Evolutionary conservation across 192 early-diverging fungal genomes (phyloP).

Genomic region (Coemansia sp.): DNA sequence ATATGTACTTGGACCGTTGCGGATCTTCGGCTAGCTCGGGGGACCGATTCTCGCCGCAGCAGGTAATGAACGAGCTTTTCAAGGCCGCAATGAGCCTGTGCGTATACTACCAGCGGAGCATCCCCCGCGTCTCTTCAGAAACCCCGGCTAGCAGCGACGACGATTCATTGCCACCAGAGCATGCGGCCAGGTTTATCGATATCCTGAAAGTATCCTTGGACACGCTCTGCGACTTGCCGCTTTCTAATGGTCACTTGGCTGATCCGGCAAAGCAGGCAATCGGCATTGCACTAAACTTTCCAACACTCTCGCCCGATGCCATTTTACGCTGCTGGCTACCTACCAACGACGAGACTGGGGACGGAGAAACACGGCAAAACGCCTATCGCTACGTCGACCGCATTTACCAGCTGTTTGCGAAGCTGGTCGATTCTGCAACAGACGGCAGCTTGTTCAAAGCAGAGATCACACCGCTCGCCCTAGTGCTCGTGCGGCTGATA

Average conservation of each 20-base stretch:
- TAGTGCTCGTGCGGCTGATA: slow-evolving; percentile 40
- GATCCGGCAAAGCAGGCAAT: slow-evolving; percentile 36
- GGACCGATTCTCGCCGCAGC: slow-evolving; percentile 24
- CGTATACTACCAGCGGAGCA: slow-evolving; percentile 17
- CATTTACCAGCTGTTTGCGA: slow-evolving; percentile 10
- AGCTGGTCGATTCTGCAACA: neutral
- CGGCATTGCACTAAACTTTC: slow-evolving; percentile 39
- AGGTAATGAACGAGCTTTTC: slow-evolving; percentile 37
- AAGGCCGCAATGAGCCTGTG: slow-evolving; percentile 48
- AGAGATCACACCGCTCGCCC: slow-evolving; percentile 37
- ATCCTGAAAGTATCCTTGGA: slow-evolving; percentile 25
- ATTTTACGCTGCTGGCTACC: slow-evolving; percentile 36
- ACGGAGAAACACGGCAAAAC: neutral
- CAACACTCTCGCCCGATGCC: slow-evolving; percentile 14
- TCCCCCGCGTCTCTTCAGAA: neutral
- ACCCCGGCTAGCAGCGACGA: slow-evolving; percentile 6
- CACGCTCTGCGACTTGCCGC: slow-evolving; percentile 2
- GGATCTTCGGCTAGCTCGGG: neutral
- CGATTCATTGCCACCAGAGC: slow-evolving; percentile 27
- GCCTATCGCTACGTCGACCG: neutral
- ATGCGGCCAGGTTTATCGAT: slow-evolving; percentile 16
- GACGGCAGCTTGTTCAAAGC: slow-evolving; percentile 6
- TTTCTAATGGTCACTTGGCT: slow-evolving; percentile 16
- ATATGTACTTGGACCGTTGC: neutral
- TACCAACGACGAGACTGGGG: neutral